Conservation (phyloP, 1,284 basidiomycete genomes). For the Sanghuangporus weigelae region DNA sequence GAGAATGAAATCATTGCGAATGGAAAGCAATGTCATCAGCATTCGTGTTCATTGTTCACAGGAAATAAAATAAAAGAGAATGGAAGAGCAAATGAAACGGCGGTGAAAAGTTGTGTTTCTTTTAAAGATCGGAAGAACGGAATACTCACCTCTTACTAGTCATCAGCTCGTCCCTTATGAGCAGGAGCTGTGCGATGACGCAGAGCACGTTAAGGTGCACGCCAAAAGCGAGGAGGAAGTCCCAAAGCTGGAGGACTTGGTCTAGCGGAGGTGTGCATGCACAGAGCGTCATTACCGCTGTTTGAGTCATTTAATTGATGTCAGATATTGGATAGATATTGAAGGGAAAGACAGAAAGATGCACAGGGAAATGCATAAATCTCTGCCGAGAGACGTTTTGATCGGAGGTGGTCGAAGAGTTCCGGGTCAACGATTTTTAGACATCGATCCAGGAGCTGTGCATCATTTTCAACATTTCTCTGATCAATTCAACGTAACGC, state of each 20-base stretch:
- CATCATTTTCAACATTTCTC: background rate
- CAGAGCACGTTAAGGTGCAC: conserved; percentile 95
- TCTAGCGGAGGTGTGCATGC: conserved; percentile 95
- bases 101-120: no score
- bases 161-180: conserved; percentile 90
- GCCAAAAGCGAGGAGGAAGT: conserved; percentile 94
- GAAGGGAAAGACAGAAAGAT: conserved; percentile 27
- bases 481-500: background rate
- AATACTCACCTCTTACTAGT: conserved; percentile 65
- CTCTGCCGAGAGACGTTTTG: conserved; percentile 95
- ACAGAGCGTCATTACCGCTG: conserved; percentile 91
- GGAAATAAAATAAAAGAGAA: background rate
- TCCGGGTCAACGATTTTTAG: conserved; percentile 87
- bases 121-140: background rate
- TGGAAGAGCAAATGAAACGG: background rate
- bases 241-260: conserved; percentile 93
- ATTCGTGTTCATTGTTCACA: no score
- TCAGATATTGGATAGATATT: background rate
- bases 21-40: no score
- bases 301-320: background rate
- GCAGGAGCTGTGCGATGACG: conserved; percentile 89
- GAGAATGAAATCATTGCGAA: no score
- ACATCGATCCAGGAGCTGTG: conserved; percentile 85
- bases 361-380: conserved; percentile 95
- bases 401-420: conserved; percentile 75